Evolutionary conservation across 129 eudicot species (phyloP).

Genomic region (Tagetes patula): DNA sequence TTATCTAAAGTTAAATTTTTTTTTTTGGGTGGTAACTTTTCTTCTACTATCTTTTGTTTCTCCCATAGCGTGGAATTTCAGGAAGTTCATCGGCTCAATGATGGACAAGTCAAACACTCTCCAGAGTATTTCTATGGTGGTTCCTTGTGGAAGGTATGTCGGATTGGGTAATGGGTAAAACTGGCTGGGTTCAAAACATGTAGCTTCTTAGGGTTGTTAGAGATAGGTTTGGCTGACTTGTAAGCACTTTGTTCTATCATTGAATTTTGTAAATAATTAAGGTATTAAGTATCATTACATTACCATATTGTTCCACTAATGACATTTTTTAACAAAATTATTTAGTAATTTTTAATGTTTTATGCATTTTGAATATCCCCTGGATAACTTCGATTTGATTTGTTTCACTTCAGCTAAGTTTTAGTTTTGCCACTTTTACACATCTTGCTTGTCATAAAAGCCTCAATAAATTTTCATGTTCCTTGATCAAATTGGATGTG

Average conservation of each 20-base stretch:
- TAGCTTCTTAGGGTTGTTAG: background rate
- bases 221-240: background rate
- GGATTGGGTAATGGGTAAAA: background rate
- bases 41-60: slow-evolving; percentile 18
- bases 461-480: background rate
- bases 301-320: background rate
- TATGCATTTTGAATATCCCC: background rate
- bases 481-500: slow-evolving; percentile 9
- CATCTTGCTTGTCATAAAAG: background rate
- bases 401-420: background rate
- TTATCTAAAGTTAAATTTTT: background rate
- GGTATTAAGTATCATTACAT: slow-evolving; percentile 6
- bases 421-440: background rate
- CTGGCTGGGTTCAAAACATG: background rate
- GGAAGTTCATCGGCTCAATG: slow-evolving; percentile 86
- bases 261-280: background rate
- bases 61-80: slow-evolving; percentile 76
- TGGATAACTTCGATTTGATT: background rate
- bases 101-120: slow-evolving; percentile 99
- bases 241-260: background rate
- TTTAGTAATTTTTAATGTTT: background rate
- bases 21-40: background rate
- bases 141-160: slow-evolving; percentile 90
- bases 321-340: background rate
- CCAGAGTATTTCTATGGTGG: slow-evolving; percentile 97